phyloP scores from a whole-genome alignment of 2,329 filamentous ascomycete genomes.

The Pseudocercospora vitis region DNA sequence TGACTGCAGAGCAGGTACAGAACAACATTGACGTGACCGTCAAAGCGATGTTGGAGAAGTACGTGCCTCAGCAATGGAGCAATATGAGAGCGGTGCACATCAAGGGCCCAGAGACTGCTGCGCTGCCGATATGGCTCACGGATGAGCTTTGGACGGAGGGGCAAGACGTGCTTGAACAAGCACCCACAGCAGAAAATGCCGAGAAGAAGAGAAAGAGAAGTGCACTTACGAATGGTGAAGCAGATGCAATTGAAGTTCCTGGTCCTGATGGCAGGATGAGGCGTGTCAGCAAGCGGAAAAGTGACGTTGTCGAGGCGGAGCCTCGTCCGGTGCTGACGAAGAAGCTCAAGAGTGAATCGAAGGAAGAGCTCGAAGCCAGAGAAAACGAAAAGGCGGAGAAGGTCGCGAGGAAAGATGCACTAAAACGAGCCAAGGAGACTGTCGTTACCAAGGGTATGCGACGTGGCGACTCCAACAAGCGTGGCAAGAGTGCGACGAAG shows the following conservation, averaged over 20 bases:
- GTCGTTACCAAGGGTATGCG: slow-evolving; percentile 14
- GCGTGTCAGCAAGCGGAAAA: slow-evolving; percentile 27
- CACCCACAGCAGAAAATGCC: slow-evolving; percentile 35
- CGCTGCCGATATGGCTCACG: slow-evolving; percentile 91
- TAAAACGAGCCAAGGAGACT: slow-evolving; percentile 33
- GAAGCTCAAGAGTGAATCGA: slow-evolving; percentile 33
- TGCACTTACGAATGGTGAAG: slow-evolving; percentile 28
- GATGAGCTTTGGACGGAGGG: slow-evolving; percentile 87
- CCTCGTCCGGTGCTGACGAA: slow-evolving; percentile 26
- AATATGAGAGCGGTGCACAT: slow-evolving; percentile 83
- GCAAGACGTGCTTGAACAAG: slow-evolving; percentile 65
- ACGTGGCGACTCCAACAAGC: slow-evolving; percentile 20
- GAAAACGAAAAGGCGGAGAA: slow-evolving; percentile 28
- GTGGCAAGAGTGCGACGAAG: slow-evolving; percentile 14
- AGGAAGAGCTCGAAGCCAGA: slow-evolving; percentile 25
- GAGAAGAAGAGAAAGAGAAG: slow-evolving; percentile 39
- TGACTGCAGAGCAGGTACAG: slow-evolving; percentile 71
- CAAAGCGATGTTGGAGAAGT: slow-evolving; percentile 69
- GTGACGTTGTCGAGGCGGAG: slow-evolving; percentile 23
- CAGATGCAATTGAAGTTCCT: slow-evolving; percentile 33
- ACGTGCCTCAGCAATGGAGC: slow-evolving; percentile 81
- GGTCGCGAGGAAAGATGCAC: slow-evolving; percentile 29
- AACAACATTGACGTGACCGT: slow-evolving; percentile 78
- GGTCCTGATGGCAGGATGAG: slow-evolving; percentile 39
- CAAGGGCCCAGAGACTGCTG: slow-evolving; percentile 84